phyloP scores from a whole-genome alignment of 2,329 filamentous ascomycete genomes.

The Diaporthe amygdali region DNA sequence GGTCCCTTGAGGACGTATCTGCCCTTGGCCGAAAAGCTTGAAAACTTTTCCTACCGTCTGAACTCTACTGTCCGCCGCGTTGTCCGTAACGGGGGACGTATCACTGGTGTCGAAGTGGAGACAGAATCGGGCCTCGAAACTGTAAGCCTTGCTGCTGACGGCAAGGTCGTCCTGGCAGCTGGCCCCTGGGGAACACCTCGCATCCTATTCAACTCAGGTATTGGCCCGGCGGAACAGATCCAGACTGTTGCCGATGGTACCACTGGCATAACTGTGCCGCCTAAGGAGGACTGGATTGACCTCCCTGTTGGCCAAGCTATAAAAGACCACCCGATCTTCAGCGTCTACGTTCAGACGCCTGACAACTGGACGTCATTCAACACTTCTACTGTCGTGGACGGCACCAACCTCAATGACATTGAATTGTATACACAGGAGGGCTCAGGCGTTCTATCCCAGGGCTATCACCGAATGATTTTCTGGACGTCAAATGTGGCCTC shows the following conservation, averaged over 20 bases:
- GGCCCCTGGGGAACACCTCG: slow-evolving; percentile 27
- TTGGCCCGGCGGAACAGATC: slow-evolving; percentile 22
- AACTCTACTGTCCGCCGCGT: slow-evolving; percentile 30
- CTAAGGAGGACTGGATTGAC: slow-evolving; percentile 29
- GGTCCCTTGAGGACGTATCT: slow-evolving; percentile 29
- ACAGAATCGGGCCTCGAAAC: not conserved
- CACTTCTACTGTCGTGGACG: not conserved
- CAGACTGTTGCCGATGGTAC: slow-evolving; percentile 20
- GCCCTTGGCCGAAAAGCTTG: slow-evolving; percentile 25
- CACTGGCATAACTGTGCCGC: slow-evolving; percentile 20
- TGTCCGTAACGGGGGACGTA: slow-evolving; percentile 24
- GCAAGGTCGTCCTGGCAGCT: slow-evolving; percentile 29
- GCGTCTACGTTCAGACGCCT: slow-evolving; percentile 25
- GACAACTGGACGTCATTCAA: slow-evolving; percentile 8
- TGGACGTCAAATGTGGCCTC: slow-evolving; percentile 46
- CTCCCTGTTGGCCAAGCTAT: slow-evolving; percentile 28
- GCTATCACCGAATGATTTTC: slow-evolving; percentile 50
- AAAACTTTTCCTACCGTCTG: slow-evolving; percentile 29
- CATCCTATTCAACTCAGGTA: slow-evolving; percentile 19
- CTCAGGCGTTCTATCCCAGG: slow-evolving; percentile 47
- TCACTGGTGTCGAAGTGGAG: not conserved
- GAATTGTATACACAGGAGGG: slow-evolving; percentile 38
- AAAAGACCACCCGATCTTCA: slow-evolving; percentile 28
- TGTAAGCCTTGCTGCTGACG: slow-evolving; percentile 20
- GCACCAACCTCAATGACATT: slow-evolving; percentile 26